phyloP scores from a whole-genome alignment of 2,329 filamentous ascomycete genomes.

The Cyanodermella asteris region DNA sequence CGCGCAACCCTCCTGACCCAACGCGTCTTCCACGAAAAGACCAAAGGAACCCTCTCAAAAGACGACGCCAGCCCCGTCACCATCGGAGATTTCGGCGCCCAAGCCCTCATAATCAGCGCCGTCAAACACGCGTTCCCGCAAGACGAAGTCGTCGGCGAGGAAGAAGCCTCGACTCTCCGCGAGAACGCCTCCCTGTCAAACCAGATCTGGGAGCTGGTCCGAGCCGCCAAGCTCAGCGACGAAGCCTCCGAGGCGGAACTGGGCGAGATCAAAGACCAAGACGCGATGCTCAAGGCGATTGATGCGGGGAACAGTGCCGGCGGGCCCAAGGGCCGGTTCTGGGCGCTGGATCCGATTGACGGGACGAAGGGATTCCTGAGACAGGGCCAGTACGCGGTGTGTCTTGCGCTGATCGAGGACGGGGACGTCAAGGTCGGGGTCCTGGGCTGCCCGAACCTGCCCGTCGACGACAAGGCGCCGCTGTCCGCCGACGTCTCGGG shows the following conservation, averaged over 20 bases:
- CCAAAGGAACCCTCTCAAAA: conserved; percentile 86
- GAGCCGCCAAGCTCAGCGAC: conserved; percentile 51
- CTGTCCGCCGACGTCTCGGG: conserved; percentile 52
- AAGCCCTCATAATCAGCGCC: conserved; percentile 84
- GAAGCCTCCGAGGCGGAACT: conserved; percentile 41
- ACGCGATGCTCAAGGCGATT: conserved; percentile 45
- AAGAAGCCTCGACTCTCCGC: conserved; percentile 66
- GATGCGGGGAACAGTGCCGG: conserved; percentile 49
- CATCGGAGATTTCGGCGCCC: conserved; percentile 92
- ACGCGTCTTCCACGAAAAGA: conserved; percentile 63
- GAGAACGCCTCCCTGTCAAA: conserved; percentile 46
- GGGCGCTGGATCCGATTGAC: conserved; percentile 94
- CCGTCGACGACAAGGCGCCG: conserved; percentile 55
- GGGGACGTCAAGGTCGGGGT: conserved; percentile 88
- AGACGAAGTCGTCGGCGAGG: conserved; percentile 85
- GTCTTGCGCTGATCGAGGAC: conserved; percentile 75
- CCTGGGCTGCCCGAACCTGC: conserved; percentile 85
- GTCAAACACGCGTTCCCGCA: conserved; percentile 74
- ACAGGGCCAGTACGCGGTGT: conserved; percentile 92
- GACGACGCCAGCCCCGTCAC: conserved; percentile 92
- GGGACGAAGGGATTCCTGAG: conserved; percentile 94
- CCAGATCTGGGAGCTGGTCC: conserved; percentile 69
- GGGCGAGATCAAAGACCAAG: conserved; percentile 41
- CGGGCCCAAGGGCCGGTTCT: conserved; percentile 57
- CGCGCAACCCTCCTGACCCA: conserved; percentile 57